Conservation (phyloP, 1,139 yeast species). For the Debaryomyces udenii region DNA sequence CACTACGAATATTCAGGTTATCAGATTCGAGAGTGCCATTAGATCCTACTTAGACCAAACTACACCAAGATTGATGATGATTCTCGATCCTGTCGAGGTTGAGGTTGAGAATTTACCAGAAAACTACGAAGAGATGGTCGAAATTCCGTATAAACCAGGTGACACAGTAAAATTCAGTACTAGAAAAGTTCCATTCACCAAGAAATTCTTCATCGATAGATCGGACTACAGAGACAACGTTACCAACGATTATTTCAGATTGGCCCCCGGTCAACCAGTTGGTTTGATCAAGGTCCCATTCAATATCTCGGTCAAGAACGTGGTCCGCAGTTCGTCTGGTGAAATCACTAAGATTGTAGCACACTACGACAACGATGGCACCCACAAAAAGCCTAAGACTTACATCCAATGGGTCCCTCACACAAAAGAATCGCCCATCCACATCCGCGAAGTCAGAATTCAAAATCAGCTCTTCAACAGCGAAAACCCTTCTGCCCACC, state of each 20-base stretch:
- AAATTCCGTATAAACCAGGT: conserved; percentile 91
- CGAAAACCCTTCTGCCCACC: conserved; percentile 88
- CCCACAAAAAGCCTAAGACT: conserved; percentile 82
- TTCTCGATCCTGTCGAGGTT: conserved; percentile 83
- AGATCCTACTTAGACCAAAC: conserved; percentile 86
- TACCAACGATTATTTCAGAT: conserved; percentile 71
- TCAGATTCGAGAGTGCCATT: conserved; percentile 86
- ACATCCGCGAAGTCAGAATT: conserved; percentile 75
- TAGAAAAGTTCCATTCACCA: conserved; percentile 77
- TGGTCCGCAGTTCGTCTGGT: conserved; percentile 66
- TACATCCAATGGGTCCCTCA: conserved; percentile 96
- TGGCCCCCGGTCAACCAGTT: conserved; percentile 92
- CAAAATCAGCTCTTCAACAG: conserved; percentile 87
- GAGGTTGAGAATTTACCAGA: conserved; percentile 82
- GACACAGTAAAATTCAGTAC: conserved; percentile 66
- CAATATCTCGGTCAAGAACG: conserved; percentile 72
- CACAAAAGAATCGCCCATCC: conserved; percentile 53
- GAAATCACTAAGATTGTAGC: conserved; percentile 72
- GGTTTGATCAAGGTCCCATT: conserved; percentile 94
- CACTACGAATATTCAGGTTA: conserved; percentile 86
- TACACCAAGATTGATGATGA: conserved; percentile 94
- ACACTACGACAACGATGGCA: conserved; percentile 66
- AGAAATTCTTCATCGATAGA: conserved; percentile 79
- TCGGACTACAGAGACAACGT: conserved; percentile 77
- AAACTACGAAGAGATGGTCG: conserved; percentile 66